phyloP scores from a whole-genome alignment of 2,329 filamentous ascomycete species.

The Penicillium psychrosexuale region DNA sequence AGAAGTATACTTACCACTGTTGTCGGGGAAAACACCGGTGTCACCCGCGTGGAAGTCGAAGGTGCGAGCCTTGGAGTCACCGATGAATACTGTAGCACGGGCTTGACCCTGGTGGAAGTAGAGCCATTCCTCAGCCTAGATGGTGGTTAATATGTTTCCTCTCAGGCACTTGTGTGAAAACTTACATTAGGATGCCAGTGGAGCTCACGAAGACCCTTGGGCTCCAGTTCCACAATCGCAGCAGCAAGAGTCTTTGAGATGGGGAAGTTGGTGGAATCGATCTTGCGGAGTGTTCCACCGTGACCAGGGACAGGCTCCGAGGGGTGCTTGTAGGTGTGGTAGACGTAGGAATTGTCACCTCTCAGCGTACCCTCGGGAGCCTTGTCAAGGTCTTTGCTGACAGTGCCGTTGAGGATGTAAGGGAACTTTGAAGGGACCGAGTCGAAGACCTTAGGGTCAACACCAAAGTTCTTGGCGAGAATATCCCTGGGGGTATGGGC shows the following conservation, averaged over 20 bases:
- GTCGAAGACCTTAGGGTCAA: constrained; percentile 59
- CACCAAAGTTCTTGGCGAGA: constrained; percentile 67
- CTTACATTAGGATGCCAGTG: constrained; percentile 68
- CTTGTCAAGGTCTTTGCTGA: constrained; percentile 44
- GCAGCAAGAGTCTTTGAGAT: constrained; percentile 64
- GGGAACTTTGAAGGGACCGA: constrained; percentile 57
- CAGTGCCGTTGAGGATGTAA: constrained; percentile 60
- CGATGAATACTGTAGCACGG: constrained; percentile 64
- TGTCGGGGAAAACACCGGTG: constrained; percentile 66
- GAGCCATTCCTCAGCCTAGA: constrained; percentile 65
- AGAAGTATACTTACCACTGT: constrained; percentile 38
- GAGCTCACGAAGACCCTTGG: constrained; percentile 61
- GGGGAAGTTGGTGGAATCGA: constrained; percentile 66
- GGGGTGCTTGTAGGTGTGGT: constrained; percentile 55
- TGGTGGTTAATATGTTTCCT: background rate
- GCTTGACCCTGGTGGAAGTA: constrained; percentile 65
- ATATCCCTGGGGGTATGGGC: constrained; percentile 62
- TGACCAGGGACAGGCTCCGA: constrained; percentile 58
- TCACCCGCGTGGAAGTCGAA: constrained; percentile 68
- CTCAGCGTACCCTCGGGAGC: constrained; percentile 50
- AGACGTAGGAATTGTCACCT: constrained; percentile 62
- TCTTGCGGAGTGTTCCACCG: constrained; percentile 61
- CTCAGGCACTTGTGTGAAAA: background rate
- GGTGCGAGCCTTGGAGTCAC: constrained; percentile 58
- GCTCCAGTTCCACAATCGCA: constrained; percentile 62